Evolutionary conservation across 148 eudicot genomes (phyloP).

Genomic region (Vaccinium vitisidaea): DNA sequence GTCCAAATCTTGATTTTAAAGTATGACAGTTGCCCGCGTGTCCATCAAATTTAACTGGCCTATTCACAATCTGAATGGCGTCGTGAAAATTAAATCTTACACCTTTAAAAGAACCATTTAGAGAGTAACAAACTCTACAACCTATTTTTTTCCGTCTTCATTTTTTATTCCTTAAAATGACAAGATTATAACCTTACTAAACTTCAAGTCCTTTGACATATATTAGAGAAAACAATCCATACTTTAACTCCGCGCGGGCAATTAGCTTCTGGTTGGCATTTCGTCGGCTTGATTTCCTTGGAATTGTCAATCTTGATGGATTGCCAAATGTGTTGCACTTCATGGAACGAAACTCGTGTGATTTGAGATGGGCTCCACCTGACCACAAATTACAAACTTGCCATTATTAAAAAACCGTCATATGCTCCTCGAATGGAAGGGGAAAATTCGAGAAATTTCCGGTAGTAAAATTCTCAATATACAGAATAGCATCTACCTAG

Average conservation of each 20-base stretch:
- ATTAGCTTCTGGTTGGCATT: conserved; percentile 28
- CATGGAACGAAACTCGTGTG: conserved; percentile 29
- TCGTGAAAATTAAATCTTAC: neutral
- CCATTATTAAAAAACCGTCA: neutral
- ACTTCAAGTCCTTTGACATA: neutral
- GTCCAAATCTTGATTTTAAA: neutral
- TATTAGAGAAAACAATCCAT: conserved; percentile 10
- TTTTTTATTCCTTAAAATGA: neutral
- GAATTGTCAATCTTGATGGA: conserved; percentile 25
- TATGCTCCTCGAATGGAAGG: neutral
- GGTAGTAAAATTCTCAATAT: neutral
- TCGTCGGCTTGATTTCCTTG: conserved; percentile 33
- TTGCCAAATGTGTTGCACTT: conserved; percentile 34
- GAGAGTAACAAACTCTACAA: neutral
- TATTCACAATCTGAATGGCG: neutral
- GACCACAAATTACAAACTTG: neutral
- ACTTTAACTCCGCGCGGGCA: conserved; percentile 50
- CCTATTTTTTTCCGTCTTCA: neutral
- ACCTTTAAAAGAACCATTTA: neutral
- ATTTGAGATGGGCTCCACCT: conserved; percentile 49
- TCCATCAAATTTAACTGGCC: neutral
- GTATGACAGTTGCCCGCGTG: neutral
- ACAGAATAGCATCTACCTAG: neutral
- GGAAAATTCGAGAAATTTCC: neutral
- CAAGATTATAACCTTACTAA: neutral